Base-by-base conservation (phyloP, 768 basidiomycete species). In the Russula ochroleuca region DNA sequence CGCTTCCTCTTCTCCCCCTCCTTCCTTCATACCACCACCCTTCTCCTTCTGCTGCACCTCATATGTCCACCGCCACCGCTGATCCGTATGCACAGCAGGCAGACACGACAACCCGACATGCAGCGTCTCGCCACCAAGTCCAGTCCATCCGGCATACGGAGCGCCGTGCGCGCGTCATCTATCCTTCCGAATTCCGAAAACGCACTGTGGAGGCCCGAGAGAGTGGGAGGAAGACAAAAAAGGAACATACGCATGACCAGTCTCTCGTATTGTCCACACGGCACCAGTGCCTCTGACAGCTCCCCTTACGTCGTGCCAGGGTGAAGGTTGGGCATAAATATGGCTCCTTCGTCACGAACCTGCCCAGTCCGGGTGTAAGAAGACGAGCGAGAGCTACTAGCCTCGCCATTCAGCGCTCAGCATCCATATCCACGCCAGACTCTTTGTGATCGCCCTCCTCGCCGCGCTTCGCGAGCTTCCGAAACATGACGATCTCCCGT, bases 191-290 rank as follows among this genome's bases (percentile, higher is more conserved):
- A 48, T 0, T 35, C 17, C 38, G 55, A 21, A 21, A 48, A 43
- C 2, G 58, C 63, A 25, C 38, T 1, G 9, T 58, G 63, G 14
- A 23, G 43, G 10, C 11, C 35, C 13, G 57, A 38, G n/a, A 51
- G 48, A n/a, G n/a, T n/a, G n/a, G n/a, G n/a, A n/a, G n/a, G n/a
- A n/a, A n/a, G n/a, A n/a, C n/a, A n/a, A n/a, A n/a, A n/a, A 17
- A 41, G 14, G 23, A 5, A 50, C 59, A 31, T 38, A 64, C 63
- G 63, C 54, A 61, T 64, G 15, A 61, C 54, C 19, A 55, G 35
- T 45, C 9, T 9, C 10, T 64, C 40, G 41, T 49, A 31, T 15
- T 37, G 55, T 1, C 63, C 53, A 21, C 56, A 43, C 19, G 35
- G 48, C 48, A 17, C 53, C 21, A 64, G 19, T 7, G 53, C 48